Evolutionary conservation across 2,329 filamentous ascomycete species (phyloP), one percentile per base, ranked within the genome.

Genomic region (Aspergillus proliferans): DNA sequence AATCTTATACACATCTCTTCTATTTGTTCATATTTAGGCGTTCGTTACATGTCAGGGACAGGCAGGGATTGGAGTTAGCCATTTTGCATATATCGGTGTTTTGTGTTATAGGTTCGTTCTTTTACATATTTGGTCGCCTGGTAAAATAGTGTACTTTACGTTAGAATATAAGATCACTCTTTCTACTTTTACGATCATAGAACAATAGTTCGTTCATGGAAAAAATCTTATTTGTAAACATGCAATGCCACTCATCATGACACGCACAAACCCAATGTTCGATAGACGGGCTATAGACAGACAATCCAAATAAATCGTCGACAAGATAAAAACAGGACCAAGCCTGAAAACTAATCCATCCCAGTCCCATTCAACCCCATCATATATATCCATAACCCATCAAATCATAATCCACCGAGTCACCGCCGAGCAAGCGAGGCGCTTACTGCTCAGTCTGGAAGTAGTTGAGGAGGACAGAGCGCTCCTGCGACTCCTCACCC

Each of bases 401-500:
- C 34, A 19, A 9, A 38, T 38, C 34, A 8, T 15, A 18, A 12
- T 12, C 38, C n/a, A 40, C 18, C 38, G 18, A 40, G 38, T 12
- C 15, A 21, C 14, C 41, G 26, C 12, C 18, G 14, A 21, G 19
- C n/a, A 38, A 38, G 34, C 19, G 41, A 43, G 49, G 50, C 55
- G 58, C 70, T 58, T 75, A 76, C 65, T 76, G 72, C 71, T 75
- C 74, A 74, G 90, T 95, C 82, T 95, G 88, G 91, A 98, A 97
- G 88, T 98, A 98, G 87, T 98, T 95, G 77, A 98, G 89, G 74
- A 98, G 88, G 78, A 97, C 90, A 71, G 86, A 89, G 73, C 93
- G 91, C 85, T 98, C 93, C 81, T 95, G 91, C 64, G 88, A 94
- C 83, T 98, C 93, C 85, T 97, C 93, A 84, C 93, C 93, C 93